Evolutionary conservation across 495 filamentous ascomycete genomes (phyloP).

Genomic region (Ramalina intermedia): DNA sequence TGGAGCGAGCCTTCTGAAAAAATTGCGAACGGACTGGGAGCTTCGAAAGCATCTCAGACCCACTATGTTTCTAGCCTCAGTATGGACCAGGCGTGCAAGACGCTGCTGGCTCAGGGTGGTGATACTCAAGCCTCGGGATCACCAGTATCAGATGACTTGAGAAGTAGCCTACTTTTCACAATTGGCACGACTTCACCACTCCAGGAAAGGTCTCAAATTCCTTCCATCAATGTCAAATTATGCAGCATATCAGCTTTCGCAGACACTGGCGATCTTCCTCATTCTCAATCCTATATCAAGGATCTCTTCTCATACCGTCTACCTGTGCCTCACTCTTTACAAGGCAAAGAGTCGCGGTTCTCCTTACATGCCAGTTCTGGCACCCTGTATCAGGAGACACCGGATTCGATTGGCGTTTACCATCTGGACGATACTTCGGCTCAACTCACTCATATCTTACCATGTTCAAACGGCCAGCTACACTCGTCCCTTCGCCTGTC

Average conservation of each 20-base stretch:
- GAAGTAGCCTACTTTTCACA: constrained; percentile 5
- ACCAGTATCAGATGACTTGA: not conserved
- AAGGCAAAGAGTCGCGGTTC: not conserved
- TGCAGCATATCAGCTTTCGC: not conserved
- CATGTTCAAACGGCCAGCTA: not conserved
- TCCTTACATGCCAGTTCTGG: constrained; percentile 7
- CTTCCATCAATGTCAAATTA: not conserved
- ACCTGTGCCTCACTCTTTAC: constrained; percentile 3
- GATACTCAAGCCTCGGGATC: constrained; percentile 20
- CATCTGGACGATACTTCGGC: constrained; percentile 7
- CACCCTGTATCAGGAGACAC: constrained; percentile 6
- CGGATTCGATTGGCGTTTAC: constrained; percentile 3
- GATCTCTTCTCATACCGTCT: not conserved
- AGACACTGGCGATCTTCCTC: not conserved
- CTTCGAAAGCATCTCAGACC: constrained; percentile 14
- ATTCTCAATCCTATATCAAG: not conserved
- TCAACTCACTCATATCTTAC: constrained; percentile 1
- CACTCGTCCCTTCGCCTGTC: constrained; percentile 10
- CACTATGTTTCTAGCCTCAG: constrained; percentile 25
- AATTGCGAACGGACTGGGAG: too few relatives aligned
- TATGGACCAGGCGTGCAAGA: constrained; percentile 25
- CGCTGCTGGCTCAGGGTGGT: constrained; percentile 29
- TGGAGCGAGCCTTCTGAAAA: not conserved
- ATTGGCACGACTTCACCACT: not conserved
- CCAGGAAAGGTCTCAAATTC: not conserved